Evolutionary conservation across 192 early-diverging fungal species (phyloP).

Genomic region (Lobosporangium transversale): DNA sequence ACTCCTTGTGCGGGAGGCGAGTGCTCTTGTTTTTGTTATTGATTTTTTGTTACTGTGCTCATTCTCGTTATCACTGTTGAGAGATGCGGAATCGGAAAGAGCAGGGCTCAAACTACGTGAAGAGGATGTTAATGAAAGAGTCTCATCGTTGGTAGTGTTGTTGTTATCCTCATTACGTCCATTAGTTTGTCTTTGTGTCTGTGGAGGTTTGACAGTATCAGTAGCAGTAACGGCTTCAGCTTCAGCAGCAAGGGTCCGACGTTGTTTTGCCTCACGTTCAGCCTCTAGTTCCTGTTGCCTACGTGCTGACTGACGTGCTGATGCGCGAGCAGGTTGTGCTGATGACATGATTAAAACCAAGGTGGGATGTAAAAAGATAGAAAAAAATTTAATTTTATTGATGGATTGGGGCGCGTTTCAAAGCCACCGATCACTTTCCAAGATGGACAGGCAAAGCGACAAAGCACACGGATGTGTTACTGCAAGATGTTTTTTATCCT

Average conservation of each 20-base stretch:
- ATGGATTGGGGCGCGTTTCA: too few species aligned
- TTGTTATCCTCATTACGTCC: background rate
- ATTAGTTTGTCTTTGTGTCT: background rate
- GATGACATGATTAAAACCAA: constrained; percentile 23
- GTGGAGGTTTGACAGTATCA: too few species aligned
- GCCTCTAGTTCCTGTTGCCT: constrained; percentile 23
- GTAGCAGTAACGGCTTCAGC: background rate
- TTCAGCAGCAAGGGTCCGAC: background rate
- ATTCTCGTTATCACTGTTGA: constrained; percentile 11
- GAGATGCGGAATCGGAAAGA: constrained; percentile 20
- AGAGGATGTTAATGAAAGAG: background rate
- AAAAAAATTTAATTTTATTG: too few species aligned
- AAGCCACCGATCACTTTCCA: too few species aligned
- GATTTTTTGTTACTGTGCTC: background rate
- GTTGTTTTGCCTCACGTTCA: constrained; percentile 7
- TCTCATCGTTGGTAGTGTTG: background rate
- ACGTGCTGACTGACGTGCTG: constrained; percentile 40
- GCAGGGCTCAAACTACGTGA: constrained; percentile 34
- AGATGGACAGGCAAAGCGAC: too few species aligned
- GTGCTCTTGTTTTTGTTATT: background rate
- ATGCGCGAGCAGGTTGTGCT: constrained; percentile 24
- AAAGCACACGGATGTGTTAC: too few species aligned
- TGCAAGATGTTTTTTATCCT: too few species aligned
- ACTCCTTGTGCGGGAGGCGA: background rate
- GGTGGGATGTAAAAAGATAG: background rate